phyloP scores from a whole-genome alignment of 1,284 basidiomycete species.

The Irpex rosettiformis region DNA sequence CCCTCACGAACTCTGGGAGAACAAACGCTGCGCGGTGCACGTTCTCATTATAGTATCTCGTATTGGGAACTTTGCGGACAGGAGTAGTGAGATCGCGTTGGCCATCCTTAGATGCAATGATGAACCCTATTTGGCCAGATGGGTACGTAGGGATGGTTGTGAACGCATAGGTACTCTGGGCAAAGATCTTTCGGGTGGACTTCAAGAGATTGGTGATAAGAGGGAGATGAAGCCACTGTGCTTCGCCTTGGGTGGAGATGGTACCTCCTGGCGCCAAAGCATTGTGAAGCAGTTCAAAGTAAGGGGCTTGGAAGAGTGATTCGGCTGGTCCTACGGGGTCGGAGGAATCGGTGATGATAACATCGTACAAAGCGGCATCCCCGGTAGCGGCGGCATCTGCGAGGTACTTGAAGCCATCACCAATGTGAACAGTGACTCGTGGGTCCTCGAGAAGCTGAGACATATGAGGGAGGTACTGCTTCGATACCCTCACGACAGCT shows the following conservation, averaged over 20 bases:
- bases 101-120: constrained; percentile 83
- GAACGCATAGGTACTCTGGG: constrained; percentile 88
- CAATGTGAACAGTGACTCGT: constrained; percentile 86
- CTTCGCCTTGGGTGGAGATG: constrained; percentile 97
- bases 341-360: constrained; percentile 98
- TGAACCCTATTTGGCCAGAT: constrained; percentile 95
- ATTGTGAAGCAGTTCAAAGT: constrained; percentile 92
- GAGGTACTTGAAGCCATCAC: constrained; percentile 98
- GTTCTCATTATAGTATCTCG: constrained; percentile 84
- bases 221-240: constrained; percentile 91
- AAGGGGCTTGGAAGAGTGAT: constrained; percentile 94
- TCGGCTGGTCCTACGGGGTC: constrained; percentile 97
- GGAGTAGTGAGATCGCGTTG: constrained; percentile 71
- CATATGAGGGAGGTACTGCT: constrained; percentile 94
- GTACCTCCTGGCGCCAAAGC: constrained; percentile 89
- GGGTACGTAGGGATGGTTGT: constrained; percentile 99
- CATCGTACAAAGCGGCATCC: constrained; percentile 64
- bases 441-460: constrained; percentile 81
- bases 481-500: constrained; percentile 96
- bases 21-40: constrained; percentile 86
- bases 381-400: constrained; percentile 77
- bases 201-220: constrained; percentile 81
- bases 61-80: constrained; percentile 64
- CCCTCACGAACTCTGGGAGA: constrained; percentile 89
- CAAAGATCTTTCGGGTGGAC: constrained; percentile 80